Conservation (phyloP, 2,329 filamentous ascomycete genomes). For the Knufia petricola region DNA sequence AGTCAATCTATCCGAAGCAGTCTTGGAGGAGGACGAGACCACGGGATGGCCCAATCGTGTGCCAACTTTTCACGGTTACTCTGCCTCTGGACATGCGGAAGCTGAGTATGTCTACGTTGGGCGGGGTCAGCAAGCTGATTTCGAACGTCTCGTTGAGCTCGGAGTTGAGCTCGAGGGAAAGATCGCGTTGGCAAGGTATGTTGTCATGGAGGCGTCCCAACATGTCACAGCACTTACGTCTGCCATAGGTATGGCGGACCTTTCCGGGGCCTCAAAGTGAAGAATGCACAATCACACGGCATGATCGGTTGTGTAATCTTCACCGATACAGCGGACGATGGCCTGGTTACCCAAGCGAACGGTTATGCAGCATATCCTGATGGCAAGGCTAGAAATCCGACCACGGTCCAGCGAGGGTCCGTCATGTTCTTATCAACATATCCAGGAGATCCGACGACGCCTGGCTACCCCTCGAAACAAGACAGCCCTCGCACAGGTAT, state of each 20-base stretch:
- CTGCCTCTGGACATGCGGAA: conserved; percentile 36
- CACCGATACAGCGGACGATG: conserved; percentile 38
- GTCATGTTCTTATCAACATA: conserved; percentile 29
- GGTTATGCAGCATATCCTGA: conserved; percentile 35
- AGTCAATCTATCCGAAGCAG: conserved; percentile 21
- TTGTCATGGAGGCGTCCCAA: too few relatives aligned
- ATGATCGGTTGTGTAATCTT: conserved; percentile 40
- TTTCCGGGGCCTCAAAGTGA: conserved; percentile 40
- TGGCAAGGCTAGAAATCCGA: conserved; percentile 37
- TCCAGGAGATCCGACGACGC: conserved; percentile 25
- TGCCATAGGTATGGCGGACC: conserved; percentile 28
- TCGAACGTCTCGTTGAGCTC: conserved; percentile 33
- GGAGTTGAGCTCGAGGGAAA: conserved; percentile 39
- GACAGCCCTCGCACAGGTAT: conserved; percentile 25
- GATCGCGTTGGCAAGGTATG: conserved; percentile 38
- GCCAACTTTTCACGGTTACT: conserved; percentile 41
- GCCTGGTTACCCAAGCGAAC: conserved; percentile 39
- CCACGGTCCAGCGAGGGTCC: conserved; percentile 37
- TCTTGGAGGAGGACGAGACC: conserved; percentile 21
- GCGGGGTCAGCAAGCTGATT: conserved; percentile 34
- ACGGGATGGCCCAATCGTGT: conserved; percentile 28
- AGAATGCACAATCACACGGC: conserved; percentile 37
- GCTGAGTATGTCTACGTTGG: conserved; percentile 42
- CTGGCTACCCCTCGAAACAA: conserved; percentile 24
- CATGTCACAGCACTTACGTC: background rate